Percentiles rank a stretch among this genome's conserved stretches.
Evolutionary conservation across 2,329 filamentous ascomycete genomes (phyloP).

Genomic region (Fusarium goolgardi): DNA sequence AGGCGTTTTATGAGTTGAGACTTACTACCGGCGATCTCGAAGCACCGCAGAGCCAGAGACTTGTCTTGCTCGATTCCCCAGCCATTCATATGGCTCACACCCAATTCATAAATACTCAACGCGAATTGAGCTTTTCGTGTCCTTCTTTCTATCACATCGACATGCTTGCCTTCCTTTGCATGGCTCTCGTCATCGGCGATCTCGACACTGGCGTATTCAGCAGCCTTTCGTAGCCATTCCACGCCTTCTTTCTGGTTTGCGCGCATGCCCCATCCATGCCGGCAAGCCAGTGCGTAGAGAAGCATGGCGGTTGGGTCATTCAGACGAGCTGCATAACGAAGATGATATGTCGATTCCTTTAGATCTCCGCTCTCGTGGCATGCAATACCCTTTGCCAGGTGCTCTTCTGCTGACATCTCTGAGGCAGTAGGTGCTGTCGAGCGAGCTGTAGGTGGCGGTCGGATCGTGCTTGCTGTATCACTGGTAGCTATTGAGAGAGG

Average conservation of each 20-base stretch:
- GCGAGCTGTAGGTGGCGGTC: constrained; percentile 54
- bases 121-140: constrained; percentile 93
- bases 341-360: constrained; percentile 95
- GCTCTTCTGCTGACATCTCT: constrained; percentile 85
- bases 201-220: constrained; percentile 83
- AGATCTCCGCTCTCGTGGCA: constrained; percentile 88
- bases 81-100: constrained; percentile 96
- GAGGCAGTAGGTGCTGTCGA: constrained; percentile 67
- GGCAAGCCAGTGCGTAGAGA: constrained; percentile 91
- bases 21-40: constrained; percentile 91
- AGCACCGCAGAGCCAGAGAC: constrained; percentile 85
- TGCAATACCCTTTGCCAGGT: constrained; percentile 89
- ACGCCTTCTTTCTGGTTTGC: constrained; percentile 91
- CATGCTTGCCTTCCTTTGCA: constrained; percentile 69
- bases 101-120: constrained; percentile 93
- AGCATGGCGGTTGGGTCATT: constrained; percentile 95
- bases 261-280: constrained; percentile 98
- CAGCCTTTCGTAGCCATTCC: constrained; percentile 90
- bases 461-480: constrained; percentile 66
- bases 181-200: constrained; percentile 83
- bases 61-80: constrained; percentile 98
- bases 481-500: constrained; percentile 63
- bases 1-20: background rate
- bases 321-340: constrained; percentile 86
- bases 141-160: constrained; percentile 77